A percentile compares a stretch with the other conserved stretches of the same genome.
These are phyloP conservation scores for Syzygium malaccense DNA, from an alignment of 441 rosid genomes.

Conservation along the genomic window DNA sequence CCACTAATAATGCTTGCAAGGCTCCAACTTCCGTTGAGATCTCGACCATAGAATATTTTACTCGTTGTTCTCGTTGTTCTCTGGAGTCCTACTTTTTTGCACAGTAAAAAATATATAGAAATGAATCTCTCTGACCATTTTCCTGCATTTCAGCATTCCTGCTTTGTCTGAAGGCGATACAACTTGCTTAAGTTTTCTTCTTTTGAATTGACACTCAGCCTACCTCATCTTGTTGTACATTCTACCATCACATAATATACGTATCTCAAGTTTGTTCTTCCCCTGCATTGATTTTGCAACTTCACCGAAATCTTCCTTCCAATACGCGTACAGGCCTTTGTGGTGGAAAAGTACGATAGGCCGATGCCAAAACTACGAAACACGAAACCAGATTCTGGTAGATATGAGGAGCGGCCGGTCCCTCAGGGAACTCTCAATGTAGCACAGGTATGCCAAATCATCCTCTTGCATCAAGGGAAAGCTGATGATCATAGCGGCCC, in stretches of 20 bases:
- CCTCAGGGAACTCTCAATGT: conserved; percentile 75
- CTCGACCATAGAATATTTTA: not conserved
- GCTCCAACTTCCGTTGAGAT: not conserved
- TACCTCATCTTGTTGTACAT: not conserved
- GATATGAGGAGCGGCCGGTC: conserved; percentile 51
- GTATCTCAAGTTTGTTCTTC: not conserved
- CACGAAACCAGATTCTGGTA: conserved; percentile 49
- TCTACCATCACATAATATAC: not conserved
- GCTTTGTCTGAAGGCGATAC: not conserved
- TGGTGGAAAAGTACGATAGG: conserved; percentile 54
- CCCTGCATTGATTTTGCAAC: not conserved
- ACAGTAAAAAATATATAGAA: not conserved
- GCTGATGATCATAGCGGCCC: conserved; percentile 60
- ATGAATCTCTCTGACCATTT: not conserved
- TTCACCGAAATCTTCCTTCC: not conserved
- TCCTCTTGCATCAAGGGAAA: conserved; percentile 75
- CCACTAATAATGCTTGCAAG: not conserved
- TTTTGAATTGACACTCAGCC: not conserved
- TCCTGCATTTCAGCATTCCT: not conserved
- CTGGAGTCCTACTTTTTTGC: not conserved
- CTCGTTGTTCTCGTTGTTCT: not conserved
- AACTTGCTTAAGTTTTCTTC: not conserved
- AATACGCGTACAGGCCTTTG: conserved; percentile 39
- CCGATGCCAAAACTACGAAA: conserved; percentile 78
- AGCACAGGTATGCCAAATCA: conserved; percentile 68